Conservation (phyloP, 257 asterid genomes). For the Cordia subcordata region DNA sequence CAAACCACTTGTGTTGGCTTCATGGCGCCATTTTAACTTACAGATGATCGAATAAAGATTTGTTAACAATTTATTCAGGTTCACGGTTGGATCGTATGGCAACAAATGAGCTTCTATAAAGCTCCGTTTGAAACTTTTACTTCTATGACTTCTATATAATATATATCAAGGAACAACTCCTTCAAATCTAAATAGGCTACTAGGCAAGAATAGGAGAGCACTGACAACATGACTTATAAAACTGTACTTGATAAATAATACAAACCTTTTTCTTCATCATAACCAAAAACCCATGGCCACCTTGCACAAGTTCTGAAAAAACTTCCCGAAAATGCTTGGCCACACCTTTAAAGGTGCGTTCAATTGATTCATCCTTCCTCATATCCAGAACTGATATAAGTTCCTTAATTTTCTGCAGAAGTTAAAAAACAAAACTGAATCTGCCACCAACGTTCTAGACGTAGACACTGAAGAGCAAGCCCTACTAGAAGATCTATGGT, state of each 20-base stretch:
- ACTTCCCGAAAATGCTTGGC: slow-evolving; percentile 97
- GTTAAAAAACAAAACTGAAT: slow-evolving; percentile 17
- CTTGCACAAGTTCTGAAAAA: slow-evolving; percentile 96
- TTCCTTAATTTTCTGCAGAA: slow-evolving; percentile 87
- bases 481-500: not conserved
- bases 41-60: not conserved
- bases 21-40: not conserved
- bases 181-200: not conserved
- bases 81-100: not conserved
- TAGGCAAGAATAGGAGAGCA: not conserved
- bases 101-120: too few species aligned
- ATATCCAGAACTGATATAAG: slow-evolving; percentile 87
- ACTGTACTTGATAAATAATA: slow-evolving; percentile 15
- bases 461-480: slow-evolving; percentile 6
- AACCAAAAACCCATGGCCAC: slow-evolving; percentile 87
- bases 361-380: slow-evolving; percentile 99
- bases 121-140: not conserved
- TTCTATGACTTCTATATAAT: not conserved
- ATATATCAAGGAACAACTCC: not conserved
- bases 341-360: slow-evolving; percentile 97
- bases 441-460: slow-evolving; percentile 7
- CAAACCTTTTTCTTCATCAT: slow-evolving; percentile 98
- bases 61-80: not conserved
- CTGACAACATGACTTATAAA: slow-evolving; percentile 7
- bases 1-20: not conserved